Evolutionary conservation across 495 filamentous ascomycete genomes (phyloP).

Genomic region (Podospora pseudoanserina): DNA sequence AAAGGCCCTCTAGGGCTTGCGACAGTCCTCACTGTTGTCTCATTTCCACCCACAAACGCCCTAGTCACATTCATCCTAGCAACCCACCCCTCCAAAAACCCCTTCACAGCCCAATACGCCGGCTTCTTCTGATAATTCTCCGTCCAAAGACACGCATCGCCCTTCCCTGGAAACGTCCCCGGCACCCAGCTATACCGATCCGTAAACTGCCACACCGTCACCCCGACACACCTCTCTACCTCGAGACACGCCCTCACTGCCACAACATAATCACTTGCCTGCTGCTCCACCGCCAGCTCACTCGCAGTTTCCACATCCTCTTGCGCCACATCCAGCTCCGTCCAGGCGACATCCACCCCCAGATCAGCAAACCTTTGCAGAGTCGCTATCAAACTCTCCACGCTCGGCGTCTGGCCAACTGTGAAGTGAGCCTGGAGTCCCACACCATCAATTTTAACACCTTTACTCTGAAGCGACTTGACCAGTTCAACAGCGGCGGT

Average conservation of each 20-base stretch:
- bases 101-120: conserved; percentile 40
- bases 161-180: conserved; percentile 48
- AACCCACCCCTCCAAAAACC: conserved; percentile 24
- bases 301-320: conserved; percentile 38
- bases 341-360: conserved; percentile 56
- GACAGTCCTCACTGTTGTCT: not conserved
- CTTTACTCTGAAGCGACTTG: conserved; percentile 41
- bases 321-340: conserved; percentile 59
- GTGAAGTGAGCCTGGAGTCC: conserved; percentile 59
- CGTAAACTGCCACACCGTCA: conserved; percentile 63
- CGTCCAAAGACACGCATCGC: conserved; percentile 51
- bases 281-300: conserved; percentile 42
- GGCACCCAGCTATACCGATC: conserved; percentile 57
- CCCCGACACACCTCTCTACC: conserved; percentile 52
- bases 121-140: conserved; percentile 47
- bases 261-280: conserved; percentile 53
- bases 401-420: conserved; percentile 46
- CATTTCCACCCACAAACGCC: not conserved
- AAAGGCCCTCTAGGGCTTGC: not conserved
- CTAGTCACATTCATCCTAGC: not conserved
- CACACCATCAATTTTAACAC: conserved; percentile 57
- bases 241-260: conserved; percentile 55
- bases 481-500: conserved; percentile 45
- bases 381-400: conserved; percentile 33
- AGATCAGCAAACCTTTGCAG: conserved; percentile 45